Conservation (phyloP, 73 alveolate species). For the Stentor roeselii region DNA sequence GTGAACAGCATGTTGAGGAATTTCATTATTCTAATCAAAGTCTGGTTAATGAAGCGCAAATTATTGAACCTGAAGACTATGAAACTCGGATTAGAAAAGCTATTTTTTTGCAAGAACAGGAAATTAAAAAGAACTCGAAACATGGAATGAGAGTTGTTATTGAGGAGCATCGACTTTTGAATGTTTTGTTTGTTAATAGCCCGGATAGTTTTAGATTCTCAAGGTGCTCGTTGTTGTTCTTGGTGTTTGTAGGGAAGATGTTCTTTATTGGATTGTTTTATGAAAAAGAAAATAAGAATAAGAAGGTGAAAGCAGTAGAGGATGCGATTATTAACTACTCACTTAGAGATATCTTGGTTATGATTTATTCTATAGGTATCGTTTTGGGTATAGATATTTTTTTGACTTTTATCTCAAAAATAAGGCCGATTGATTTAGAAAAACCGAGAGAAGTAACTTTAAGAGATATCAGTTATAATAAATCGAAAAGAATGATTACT, state of each 20-base stretch:
- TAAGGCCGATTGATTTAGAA: neutral
- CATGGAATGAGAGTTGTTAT: neutral
- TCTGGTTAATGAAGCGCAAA: neutral
- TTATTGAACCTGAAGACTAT: neutral
- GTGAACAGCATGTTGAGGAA: neutral
- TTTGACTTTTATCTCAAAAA: neutral
- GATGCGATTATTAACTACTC: neutral
- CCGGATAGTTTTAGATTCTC: neutral
- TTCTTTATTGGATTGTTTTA: slow-evolving; percentile 17
- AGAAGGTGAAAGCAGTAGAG: neutral
- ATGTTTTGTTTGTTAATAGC: neutral
- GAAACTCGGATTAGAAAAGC: neutral
- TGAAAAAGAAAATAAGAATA: neutral
- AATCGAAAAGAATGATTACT: neutral
- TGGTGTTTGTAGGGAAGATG: slow-evolving; percentile 11
- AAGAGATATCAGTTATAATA: neutral
- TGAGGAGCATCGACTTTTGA: neutral
- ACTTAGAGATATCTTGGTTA: neutral
- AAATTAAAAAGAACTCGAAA: neutral
- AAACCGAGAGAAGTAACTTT: neutral
- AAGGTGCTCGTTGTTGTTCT: neutral
- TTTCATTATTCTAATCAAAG: no score
- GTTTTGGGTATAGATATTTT: neutral
- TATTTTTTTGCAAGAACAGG: neutral
- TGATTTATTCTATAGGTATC: neutral